Conservation (phyloP, 306 rosid species). For the Dalbergia cultrata region DNA sequence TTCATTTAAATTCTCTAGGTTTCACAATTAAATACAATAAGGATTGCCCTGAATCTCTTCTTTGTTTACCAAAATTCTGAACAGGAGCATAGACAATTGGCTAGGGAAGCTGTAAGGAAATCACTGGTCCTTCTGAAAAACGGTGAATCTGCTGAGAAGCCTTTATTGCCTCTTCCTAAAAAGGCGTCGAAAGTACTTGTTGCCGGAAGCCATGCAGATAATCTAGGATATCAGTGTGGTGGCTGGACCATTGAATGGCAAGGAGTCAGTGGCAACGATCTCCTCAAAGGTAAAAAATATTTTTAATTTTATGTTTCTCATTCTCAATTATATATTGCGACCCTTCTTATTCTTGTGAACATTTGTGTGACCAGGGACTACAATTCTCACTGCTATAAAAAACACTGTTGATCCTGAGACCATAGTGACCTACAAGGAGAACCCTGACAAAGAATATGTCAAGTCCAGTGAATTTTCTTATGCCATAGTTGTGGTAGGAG, state of each 20-base stretch:
- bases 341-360: conserved; percentile 23
- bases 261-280: conserved; percentile 61
- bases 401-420: conserved; percentile 53
- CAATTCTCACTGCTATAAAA: conserved; percentile 56
- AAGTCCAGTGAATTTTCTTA: conserved; percentile 55
- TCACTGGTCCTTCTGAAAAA: conserved; percentile 62
- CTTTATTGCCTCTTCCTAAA: conserved; percentile 57
- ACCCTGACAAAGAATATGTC: conserved; percentile 53
- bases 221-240: conserved; percentile 69
- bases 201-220: conserved; percentile 68
- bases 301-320: neutral
- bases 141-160: conserved; percentile 46
- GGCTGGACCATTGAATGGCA: conserved; percentile 72
- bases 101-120: conserved; percentile 63
- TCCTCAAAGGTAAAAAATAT: conserved; percentile 43
- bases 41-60: conserved; percentile 16
- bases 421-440: conserved; percentile 54
- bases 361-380: conserved; percentile 53
- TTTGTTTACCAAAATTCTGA: conserved; percentile 15
- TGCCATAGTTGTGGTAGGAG: conserved; percentile 62
- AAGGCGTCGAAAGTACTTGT: conserved; percentile 59
- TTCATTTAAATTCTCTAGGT: conserved; percentile 6
- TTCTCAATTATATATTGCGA: neutral
- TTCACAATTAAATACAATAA: conserved; percentile 9
- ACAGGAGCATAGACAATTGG: conserved; percentile 59